Conservation (phyloP, 768 basidiomycete species). For the Lactarius evosmus region DNA sequence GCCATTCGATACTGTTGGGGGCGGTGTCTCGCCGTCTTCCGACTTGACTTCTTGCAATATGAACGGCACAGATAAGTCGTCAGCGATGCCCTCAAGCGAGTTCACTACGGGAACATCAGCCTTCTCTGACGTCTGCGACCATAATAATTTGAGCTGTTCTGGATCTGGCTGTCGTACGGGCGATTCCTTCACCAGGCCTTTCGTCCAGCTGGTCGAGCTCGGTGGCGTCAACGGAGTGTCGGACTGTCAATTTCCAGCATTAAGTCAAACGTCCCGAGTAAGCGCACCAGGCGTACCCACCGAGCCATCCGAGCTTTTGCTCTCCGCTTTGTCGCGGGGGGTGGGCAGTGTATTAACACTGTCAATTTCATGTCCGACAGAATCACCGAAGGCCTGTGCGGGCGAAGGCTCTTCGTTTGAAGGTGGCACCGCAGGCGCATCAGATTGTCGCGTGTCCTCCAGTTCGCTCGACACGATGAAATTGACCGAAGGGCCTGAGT, state of each 20-base stretch:
- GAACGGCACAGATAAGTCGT: slow-evolving; percentile 77
- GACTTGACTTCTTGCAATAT: slow-evolving; percentile 83
- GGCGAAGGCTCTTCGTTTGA: slow-evolving; percentile 12
- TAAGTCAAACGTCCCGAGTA: slow-evolving; percentile 19
- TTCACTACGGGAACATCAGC: slow-evolving; percentile 65
- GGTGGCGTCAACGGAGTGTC: slow-evolving; percentile 49
- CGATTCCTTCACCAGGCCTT: slow-evolving; percentile 63
- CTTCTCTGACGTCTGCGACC: slow-evolving; percentile 76
- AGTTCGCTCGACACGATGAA: slow-evolving; percentile 82
- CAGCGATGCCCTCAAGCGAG: slow-evolving; percentile 79
- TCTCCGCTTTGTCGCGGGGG: slow-evolving; percentile 42
- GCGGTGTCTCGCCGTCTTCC: slow-evolving; percentile 79
- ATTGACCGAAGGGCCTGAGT: slow-evolving; percentile 51
- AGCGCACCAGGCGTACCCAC: slow-evolving; percentile 38
- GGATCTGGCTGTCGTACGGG: slow-evolving; percentile 69
- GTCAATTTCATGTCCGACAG: slow-evolving; percentile 4
- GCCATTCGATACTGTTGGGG: slow-evolving; percentile 51
- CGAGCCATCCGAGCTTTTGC: slow-evolving; percentile 52
- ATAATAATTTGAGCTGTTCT: slow-evolving; percentile 81
- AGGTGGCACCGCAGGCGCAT: slow-evolving; percentile 3
- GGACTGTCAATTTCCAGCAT: slow-evolving; percentile 37
- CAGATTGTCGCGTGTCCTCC: slow-evolving; percentile 37
- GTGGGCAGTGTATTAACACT: slow-evolving; percentile 31
- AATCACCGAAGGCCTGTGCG: slow-evolving; percentile 3
- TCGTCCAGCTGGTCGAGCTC: slow-evolving; percentile 52